These are phyloP conservation scores for Pseudocercospora crystallina DNA, from an alignment of 2,329 filamentous ascomycete genomes.

Conservation along the genomic window DNA sequence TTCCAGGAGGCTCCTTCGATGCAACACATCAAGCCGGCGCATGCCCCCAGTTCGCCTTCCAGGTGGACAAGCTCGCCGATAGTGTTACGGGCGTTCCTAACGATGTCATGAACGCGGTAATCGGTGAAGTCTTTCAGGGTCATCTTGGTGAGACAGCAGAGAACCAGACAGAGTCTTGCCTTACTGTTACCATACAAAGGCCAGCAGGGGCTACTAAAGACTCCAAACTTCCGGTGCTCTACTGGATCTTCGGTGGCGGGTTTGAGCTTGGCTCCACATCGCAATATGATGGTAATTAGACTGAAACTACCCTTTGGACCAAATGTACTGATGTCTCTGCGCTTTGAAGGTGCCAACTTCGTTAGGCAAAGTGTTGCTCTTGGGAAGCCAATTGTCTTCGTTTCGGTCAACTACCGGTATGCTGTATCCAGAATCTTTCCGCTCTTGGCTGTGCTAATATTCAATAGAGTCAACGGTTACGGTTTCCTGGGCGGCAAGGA, in stretches of 20 bases:
- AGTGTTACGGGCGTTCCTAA: slow-evolving; percentile 25
- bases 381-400: slow-evolving; percentile 62
- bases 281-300: slow-evolving; percentile 39
- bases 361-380: slow-evolving; percentile 43
- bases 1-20: slow-evolving; percentile 4
- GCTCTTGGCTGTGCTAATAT: too few relatives aligned
- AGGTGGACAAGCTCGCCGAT: slow-evolving; percentile 28
- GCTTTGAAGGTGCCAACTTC: slow-evolving; percentile 42
- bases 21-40: slow-evolving; percentile 5
- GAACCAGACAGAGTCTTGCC: slow-evolving; percentile 43
- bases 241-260: slow-evolving; percentile 50
- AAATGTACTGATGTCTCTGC: too few relatives aligned
- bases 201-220: slow-evolving; percentile 39
- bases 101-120: neutral
- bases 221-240: slow-evolving; percentile 46
- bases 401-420: slow-evolving; percentile 49
- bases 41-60: slow-evolving; percentile 7
- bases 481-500: slow-evolving; percentile 33
- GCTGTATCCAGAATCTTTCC: too few relatives aligned
- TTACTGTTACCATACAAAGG: slow-evolving; percentile 35
- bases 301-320: too few relatives aligned
- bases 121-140: slow-evolving; percentile 38
- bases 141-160: slow-evolving; percentile 39
- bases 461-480: slow-evolving; percentile 30
- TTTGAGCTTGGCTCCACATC: slow-evolving; percentile 40